These are phyloP conservation scores for Fusarium tanahbumbuense DNA, from an alignment of 2,329 filamentous ascomycete species.

Conservation along the genomic window DNA sequence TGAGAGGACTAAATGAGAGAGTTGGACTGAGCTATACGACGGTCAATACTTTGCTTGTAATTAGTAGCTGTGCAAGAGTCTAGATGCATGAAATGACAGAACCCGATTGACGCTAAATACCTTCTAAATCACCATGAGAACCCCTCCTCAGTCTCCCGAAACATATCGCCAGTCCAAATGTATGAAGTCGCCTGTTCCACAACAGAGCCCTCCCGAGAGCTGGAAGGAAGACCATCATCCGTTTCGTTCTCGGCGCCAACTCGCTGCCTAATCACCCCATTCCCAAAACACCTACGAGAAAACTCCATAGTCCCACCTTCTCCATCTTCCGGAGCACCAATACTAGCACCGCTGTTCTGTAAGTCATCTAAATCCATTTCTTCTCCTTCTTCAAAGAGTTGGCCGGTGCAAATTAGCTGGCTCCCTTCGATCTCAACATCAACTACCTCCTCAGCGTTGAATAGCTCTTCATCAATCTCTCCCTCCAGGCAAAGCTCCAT, in stretches of 20 bases:
- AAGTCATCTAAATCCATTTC: neutral
- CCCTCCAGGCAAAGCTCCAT: slow-evolving; percentile 49
- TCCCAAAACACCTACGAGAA: neutral
- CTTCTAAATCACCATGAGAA: slow-evolving; percentile 20
- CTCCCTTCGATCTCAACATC: slow-evolving; percentile 46
- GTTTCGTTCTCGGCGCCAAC: neutral
- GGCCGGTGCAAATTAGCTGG: slow-evolving; percentile 34
- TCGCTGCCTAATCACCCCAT: too few species aligned
- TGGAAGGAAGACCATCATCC: neutral
- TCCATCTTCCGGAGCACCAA: neutral
- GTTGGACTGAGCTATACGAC: neutral
- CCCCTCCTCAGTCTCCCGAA: slow-evolving; percentile 28
- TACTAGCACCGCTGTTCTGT: neutral
- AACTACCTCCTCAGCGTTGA: slow-evolving; percentile 36
- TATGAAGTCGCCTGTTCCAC: neutral
- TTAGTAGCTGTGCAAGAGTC: neutral
- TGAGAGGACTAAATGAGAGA: too few species aligned
- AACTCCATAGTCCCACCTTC: neutral
- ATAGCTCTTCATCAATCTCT: slow-evolving; percentile 43
- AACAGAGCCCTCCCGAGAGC: too few species aligned
- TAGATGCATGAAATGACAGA: neutral
- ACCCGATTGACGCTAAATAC: neutral
- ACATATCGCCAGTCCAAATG: neutral
- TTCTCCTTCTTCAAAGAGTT: slow-evolving; percentile 29
- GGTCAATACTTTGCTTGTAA: slow-evolving; percentile 11